A percentile compares a stretch with the other conserved stretches of the same genome.
These are phyloP conservation scores for Mimosa pudica DNA, from an alignment of 306 rosid genomes.

Conservation along the genomic window DNA sequence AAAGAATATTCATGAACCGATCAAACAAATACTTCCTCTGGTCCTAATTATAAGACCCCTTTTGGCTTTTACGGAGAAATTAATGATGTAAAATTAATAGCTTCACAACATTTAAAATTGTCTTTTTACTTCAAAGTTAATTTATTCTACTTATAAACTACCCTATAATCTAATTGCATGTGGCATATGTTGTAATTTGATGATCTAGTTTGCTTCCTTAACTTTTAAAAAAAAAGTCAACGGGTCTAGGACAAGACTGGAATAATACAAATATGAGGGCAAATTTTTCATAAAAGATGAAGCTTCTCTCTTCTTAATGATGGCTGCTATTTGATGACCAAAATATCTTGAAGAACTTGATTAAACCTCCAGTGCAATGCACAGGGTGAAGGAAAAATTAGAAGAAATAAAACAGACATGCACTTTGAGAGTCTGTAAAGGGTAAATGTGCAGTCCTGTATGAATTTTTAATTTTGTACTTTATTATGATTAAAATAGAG, in stretches of 20 bases:
- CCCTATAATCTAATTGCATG: too few relatives aligned
- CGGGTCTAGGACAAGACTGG: too few relatives aligned
- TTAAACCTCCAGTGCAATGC: background rate
- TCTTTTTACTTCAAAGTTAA: too few relatives aligned
- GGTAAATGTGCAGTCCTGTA: background rate
- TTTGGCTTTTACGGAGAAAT: too few relatives aligned
- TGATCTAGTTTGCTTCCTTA: too few relatives aligned
- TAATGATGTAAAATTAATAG: too few relatives aligned
- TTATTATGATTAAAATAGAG: background rate
- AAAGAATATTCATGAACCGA: constrained; percentile 22
- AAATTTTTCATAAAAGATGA: background rate
- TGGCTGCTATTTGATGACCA: background rate
- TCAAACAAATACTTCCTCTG: background rate
- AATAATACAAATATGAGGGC: background rate
- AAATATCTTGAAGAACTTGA: background rate
- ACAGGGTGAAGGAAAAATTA: background rate
- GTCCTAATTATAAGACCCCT: too few relatives aligned
- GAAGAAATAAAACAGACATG: background rate
- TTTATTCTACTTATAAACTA: too few relatives aligned
- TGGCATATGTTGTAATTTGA: too few relatives aligned
- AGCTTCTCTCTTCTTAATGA: background rate
- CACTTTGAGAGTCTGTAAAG: background rate
- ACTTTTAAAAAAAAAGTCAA: too few relatives aligned
- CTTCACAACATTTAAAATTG: too few relatives aligned
- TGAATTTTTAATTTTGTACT: background rate